Evolutionary conservation across 192 early-diverging fungal genomes (phyloP), one percentile per base, ranked within the genome.

Genomic region (Dissophora globulifera): DNA sequence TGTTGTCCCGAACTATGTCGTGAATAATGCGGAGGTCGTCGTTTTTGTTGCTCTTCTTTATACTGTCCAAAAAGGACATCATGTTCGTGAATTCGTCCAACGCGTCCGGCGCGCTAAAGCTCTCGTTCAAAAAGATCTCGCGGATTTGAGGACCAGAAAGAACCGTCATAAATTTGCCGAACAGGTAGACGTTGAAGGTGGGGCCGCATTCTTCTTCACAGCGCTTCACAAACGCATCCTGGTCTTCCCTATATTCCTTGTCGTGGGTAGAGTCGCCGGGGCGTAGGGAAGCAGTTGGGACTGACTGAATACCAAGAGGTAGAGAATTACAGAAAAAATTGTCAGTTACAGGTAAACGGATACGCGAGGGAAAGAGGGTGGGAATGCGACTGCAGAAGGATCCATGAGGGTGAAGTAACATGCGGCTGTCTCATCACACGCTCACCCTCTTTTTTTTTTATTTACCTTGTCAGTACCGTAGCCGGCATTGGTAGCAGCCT

Each of bases 81-180:
- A 76, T 42, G 1, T 58, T 49, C 7, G 64, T 76, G 19, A 76
- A 13, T 40, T 76, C 72, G 13, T 70, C 60, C 4, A 80, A 30
- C 8, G 79, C 62, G 13, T 67, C 63, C 0, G n/a, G 13, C 0
- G 47, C 30, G 4, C 43, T 68, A 22, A 80, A 80, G 31, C 33
- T 20, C 1, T 59, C 51, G 41, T 63, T 69, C 48, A 63, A 48
- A 25, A 74, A 75, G 26, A 80, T 51, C 32, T 80, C 79, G 1
- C 70, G 70, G 43, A 75, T 62, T 0, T 58, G 43, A 11, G 66
- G 61, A 11, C 56, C 69, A 0, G 69, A 69, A 15, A 80, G 49
- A 2, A 80, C 64, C 0, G 66, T 75, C 20, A 59, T 11, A n/a
- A 45, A 9, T 15, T 55, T 52, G 15, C 40, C 45, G 17, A 56